These are phyloP conservation scores for Leishmania braziliensis DNA, from an alignment of 208 protist genomes.

Conservation along the genomic window DNA sequence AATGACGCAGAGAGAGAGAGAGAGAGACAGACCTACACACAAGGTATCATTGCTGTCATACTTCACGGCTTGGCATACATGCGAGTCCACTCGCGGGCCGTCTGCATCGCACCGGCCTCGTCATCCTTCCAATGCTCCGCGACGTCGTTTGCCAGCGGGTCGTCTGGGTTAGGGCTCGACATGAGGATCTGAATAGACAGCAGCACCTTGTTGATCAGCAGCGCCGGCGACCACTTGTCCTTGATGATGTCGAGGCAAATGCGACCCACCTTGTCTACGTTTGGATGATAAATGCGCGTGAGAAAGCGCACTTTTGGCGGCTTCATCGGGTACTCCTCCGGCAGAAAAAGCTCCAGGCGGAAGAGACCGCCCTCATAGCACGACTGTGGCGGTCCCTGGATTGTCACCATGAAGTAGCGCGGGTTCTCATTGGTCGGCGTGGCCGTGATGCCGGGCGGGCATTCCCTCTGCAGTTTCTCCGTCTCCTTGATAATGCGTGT, in stretches of 20 bases:
- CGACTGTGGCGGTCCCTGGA: slow-evolving; percentile 85
- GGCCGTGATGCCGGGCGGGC: slow-evolving; percentile 85
- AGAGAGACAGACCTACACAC: slow-evolving; percentile 3
- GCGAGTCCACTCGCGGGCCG: slow-evolving; percentile 82
- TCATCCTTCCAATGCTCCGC: slow-evolving; percentile 93
- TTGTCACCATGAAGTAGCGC: slow-evolving; percentile 89
- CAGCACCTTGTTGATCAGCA: slow-evolving; percentile 99
- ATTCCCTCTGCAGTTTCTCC: slow-evolving; percentile 90
- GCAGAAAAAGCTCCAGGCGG: slow-evolving; percentile 83
- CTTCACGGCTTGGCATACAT: slow-evolving; percentile 62
- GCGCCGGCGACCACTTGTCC: slow-evolving; percentile 99
- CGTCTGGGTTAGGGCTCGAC: slow-evolving; percentile 99
- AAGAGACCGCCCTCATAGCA: slow-evolving; percentile 93
- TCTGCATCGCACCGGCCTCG: slow-evolving; percentile 63
- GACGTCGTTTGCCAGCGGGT: slow-evolving; percentile 99
- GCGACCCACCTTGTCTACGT: slow-evolving; percentile 97
- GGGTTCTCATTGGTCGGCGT: slow-evolving; percentile 83
- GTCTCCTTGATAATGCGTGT: slow-evolving; percentile 92
- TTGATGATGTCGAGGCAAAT: slow-evolving; percentile 99
- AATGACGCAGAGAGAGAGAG: too few relatives aligned
- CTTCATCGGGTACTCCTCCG: slow-evolving; percentile 96
- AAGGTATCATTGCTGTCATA: background rate
- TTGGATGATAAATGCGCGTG: slow-evolving; percentile 99
- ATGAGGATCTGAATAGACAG: slow-evolving; percentile 99
- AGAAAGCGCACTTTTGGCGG: slow-evolving; percentile 98